Conservation (phyloP, 352 stramenopile genomes). For the Globisporangium viniferum region DNA sequence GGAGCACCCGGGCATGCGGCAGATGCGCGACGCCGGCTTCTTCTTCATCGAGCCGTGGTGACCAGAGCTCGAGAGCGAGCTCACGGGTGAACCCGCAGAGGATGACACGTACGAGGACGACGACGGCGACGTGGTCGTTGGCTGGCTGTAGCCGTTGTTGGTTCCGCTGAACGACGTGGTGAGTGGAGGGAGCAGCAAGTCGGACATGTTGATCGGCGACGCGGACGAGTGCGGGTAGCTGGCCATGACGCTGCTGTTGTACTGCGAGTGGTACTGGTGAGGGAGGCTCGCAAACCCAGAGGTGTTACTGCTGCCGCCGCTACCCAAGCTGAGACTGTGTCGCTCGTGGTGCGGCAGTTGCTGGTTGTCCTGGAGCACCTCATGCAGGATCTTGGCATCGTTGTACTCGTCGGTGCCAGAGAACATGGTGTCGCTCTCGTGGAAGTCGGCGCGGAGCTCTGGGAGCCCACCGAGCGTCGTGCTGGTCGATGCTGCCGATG, state of each 20-base stretch:
- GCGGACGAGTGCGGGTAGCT: background rate
- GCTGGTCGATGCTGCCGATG: background rate
- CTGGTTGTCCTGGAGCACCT: slow-evolving; percentile 17
- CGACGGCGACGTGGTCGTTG: slow-evolving; percentile 1
- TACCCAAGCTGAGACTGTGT: background rate
- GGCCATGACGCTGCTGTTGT: background rate
- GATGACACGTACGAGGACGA: slow-evolving; percentile 11
- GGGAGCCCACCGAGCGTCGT: background rate
- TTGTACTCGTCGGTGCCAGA: slow-evolving; percentile 9
- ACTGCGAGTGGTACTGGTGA: background rate
- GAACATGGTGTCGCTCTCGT: background rate
- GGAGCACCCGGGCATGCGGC: slow-evolving; percentile 68
- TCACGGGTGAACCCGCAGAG: slow-evolving; percentile 7
- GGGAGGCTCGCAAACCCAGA: background rate
- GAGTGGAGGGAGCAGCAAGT: background rate
- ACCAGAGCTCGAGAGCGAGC: background rate
- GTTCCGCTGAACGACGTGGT: slow-evolving; percentile 5
- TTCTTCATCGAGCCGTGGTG: slow-evolving; percentile 21
- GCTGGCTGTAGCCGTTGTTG: no score
- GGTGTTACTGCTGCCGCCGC: background rate
- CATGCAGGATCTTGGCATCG: slow-evolving; percentile 17
- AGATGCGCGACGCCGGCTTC: slow-evolving; percentile 66
- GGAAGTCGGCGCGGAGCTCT: slow-evolving; percentile 3
- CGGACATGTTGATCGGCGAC: background rate
- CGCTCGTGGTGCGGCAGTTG: background rate